Evolutionary conservation across 2,329 filamentous ascomycete species (phyloP).

Genomic region (Colletotrichum eleusines): DNA sequence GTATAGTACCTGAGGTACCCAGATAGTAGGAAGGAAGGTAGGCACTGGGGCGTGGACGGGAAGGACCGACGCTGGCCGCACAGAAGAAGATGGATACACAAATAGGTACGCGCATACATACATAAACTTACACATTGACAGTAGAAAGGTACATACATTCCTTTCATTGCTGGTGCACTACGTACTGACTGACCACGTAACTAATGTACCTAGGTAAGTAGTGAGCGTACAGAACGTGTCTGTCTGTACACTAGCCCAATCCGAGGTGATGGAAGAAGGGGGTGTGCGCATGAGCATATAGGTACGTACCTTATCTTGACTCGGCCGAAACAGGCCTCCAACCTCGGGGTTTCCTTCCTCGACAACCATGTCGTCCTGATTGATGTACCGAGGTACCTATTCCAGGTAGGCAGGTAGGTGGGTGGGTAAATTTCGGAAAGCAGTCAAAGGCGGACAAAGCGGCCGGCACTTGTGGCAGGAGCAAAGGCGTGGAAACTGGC

Average conservation of each 20-base stretch:
- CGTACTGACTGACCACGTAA: too few species aligned
- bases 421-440: too few species aligned
- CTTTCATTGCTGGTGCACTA: too few species aligned
- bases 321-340: background rate
- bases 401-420: too few species aligned
- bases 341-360: background rate
- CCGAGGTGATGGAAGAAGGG: background rate
- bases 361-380: background rate
- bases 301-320: constrained; percentile 6
- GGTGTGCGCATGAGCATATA: background rate
- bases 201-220: too few species aligned
- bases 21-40: background rate
- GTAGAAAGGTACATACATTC: background rate
- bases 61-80: constrained; percentile 26
- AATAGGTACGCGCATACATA: too few species aligned
- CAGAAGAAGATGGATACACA: background rate
- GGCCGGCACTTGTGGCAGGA: background rate
- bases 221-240: background rate
- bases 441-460: background rate
- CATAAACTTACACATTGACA: too few species aligned
- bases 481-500: background rate
- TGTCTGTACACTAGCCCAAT: background rate
- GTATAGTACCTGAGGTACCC: background rate
- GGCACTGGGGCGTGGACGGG: background rate
- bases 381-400: too few species aligned